phyloP scores from a whole-genome alignment of 2,329 filamentous ascomycete species.

The Apiospora sp. region DNA sequence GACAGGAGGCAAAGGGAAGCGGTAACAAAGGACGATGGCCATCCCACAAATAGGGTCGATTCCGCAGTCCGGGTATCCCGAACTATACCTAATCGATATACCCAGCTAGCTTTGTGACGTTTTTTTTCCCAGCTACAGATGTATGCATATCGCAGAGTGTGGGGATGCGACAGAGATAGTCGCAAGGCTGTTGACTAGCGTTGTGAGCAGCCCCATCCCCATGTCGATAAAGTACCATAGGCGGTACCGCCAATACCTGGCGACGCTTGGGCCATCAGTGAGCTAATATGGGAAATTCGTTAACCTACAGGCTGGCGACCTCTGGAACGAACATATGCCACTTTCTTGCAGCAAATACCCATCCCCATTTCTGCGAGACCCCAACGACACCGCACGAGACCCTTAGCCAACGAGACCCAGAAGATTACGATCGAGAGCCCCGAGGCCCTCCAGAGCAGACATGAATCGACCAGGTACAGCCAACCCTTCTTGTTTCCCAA shows the following conservation, averaged over 20 bases:
- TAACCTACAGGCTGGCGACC: conserved; percentile 16
- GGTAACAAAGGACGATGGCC: background rate
- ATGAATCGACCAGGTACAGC: conserved; percentile 67
- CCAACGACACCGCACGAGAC: conserved; percentile 15
- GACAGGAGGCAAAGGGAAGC: background rate
- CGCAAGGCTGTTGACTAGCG: conserved; percentile 22
- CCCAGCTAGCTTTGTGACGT: background rate
- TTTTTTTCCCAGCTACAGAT: background rate
- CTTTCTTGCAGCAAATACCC: conserved; percentile 4
- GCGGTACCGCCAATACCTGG: background rate
- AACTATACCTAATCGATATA: conserved; percentile 8
- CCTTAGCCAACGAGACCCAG: background rate
- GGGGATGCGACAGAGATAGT: conserved; percentile 13
- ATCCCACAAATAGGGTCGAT: background rate
- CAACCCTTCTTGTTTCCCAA: conserved; percentile 35
- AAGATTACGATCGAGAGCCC: conserved; percentile 12
- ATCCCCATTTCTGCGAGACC: conserved; percentile 13
- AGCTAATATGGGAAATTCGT: conserved; percentile 21
- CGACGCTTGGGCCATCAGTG: conserved; percentile 22
- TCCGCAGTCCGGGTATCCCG: background rate
- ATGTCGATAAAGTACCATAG: background rate
- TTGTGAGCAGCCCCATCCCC: background rate
- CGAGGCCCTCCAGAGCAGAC: conserved; percentile 38
- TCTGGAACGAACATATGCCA: conserved; percentile 19
- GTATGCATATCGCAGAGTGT: conserved; percentile 13